Base-by-base conservation (phyloP, 2,329 filamentous ascomycete genomes). In the Diaporthe citriasiana region DNA sequence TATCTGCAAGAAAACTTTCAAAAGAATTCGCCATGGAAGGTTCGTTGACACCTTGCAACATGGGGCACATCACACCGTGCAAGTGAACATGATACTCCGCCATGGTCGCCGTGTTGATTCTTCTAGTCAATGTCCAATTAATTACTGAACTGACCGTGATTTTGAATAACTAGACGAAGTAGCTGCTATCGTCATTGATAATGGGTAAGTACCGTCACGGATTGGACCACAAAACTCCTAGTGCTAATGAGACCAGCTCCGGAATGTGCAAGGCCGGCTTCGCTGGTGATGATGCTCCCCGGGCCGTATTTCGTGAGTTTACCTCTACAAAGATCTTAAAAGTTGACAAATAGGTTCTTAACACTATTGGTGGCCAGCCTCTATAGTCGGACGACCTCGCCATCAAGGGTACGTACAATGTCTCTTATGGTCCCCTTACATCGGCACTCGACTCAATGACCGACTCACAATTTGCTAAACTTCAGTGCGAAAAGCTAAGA, bases 221-320 rank as follows among this genome's bases (percentile, higher is more conserved):
- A 77, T 73, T 74, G 15, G 22, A 38, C 55, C 55, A 70, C 60
- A 22, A 63, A n/a, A 47, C 63, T 75, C 77, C 86, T 88, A 78
- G 88, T 83, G 13, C 42, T 65, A 35, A 65, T 3, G 12, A 76
- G 79, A 73, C 78, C 87, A 98, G 96, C 93, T 98, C 97, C 89
- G 97, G 97, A 93, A 98, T 99, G 97, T 99, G 97, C 91, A 99
- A 99, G 92, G 97, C 97, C 93, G 97, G 97, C 95, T 99, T 99
- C 90, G 97, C 97, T 91, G 97, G 97, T 95, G 97, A 99, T 86
- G 97, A 99, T 94, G 97, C 97, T 89, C 97, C 97, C 87, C 93
- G 97, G 92, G 97, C 97, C 89, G 97, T 99, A 86, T 99, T 99
- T 93, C 97, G 96, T 98, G 94, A 98, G 96, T 95, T 77, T 79